Evolutionary conservation across 2,329 filamentous ascomycete species (phyloP).

Genomic region (Plectosphaerella sp.): DNA sequence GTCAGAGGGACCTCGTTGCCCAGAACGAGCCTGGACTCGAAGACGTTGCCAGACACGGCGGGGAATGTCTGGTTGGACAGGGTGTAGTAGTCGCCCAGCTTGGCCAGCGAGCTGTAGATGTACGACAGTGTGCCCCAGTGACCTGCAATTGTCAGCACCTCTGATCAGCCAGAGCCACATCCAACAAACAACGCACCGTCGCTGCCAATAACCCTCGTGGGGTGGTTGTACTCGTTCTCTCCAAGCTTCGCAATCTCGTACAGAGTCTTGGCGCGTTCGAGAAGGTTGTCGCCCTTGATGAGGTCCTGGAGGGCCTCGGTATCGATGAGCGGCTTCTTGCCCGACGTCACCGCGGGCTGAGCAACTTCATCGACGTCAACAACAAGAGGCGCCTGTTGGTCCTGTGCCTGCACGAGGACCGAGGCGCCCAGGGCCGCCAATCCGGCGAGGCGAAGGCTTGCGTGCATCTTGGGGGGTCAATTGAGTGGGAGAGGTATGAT

Average conservation of each 20-base stretch:
- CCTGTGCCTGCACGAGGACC: neutral
- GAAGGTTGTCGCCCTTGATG: conserved; percentile 52
- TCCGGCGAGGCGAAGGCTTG: neutral
- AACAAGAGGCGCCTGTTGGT: neutral
- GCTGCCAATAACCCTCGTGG: conserved; percentile 68
- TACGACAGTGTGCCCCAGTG: conserved; percentile 63
- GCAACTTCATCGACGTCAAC: neutral
- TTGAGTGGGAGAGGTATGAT: too few species aligned
- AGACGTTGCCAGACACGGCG: conserved; percentile 56
- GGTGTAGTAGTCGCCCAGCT: conserved; percentile 56
- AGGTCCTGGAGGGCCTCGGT: conserved; percentile 50
- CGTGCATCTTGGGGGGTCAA: neutral
- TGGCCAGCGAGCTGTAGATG: conserved; percentile 49
- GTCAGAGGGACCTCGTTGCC: conserved; percentile 45
- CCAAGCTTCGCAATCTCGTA: conserved; percentile 58
- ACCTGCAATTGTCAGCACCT: conserved; percentile 32
- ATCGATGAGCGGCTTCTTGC: conserved; percentile 39
- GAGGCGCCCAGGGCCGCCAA: neutral
- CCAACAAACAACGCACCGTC: conserved; percentile 35
- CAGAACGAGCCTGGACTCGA: conserved; percentile 53
- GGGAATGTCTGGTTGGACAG: conserved; percentile 61
- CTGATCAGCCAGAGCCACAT: conserved; percentile 1
- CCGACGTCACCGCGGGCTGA: neutral
- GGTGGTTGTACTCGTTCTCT: conserved; percentile 59
- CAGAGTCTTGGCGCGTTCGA: conserved; percentile 55